Evolutionary conservation across 306 rosid species (phyloP).

Genomic region (Ormosia semicastrata): DNA sequence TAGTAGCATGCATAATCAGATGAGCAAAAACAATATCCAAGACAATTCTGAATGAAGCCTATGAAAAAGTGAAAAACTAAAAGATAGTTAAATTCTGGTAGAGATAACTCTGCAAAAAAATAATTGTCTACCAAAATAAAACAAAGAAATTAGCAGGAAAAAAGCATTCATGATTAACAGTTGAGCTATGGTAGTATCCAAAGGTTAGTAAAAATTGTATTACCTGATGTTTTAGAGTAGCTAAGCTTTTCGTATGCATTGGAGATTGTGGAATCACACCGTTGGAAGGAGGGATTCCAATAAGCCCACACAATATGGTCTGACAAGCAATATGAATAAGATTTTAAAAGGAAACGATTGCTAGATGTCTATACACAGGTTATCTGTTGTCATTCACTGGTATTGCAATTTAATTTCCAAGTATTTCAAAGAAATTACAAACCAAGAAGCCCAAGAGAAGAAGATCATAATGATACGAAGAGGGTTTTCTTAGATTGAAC

Average conservation of each 20-base stretch:
- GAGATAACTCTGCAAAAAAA: not conserved
- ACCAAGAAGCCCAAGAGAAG: slow-evolving; percentile 90
- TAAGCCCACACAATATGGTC: slow-evolving; percentile 87
- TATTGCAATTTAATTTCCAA: slow-evolving; percentile 1
- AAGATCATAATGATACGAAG: slow-evolving; percentile 93
- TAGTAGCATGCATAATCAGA: slow-evolving; percentile 1
- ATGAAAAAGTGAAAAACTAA: not conserved
- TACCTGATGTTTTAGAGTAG: slow-evolving; percentile 96
- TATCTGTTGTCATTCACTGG: slow-evolving; percentile 5
- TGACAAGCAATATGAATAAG: slow-evolving; percentile 35
- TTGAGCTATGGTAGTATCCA: not conserved
- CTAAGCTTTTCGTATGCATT: slow-evolving; percentile 96
- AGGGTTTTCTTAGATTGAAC: slow-evolving; percentile 90
- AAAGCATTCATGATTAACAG: not conserved
- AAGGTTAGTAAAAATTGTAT: slow-evolving; percentile 5
- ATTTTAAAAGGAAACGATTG: slow-evolving; percentile 14
- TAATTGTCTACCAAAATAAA: not conserved
- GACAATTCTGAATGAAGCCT: not conserved
- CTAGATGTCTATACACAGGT: not conserved
- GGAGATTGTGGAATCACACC: slow-evolving; percentile 99
- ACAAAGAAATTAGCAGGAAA: not conserved
- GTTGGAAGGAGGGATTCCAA: slow-evolving; percentile 93
- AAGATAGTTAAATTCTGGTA: not conserved
- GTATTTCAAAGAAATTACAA: slow-evolving; percentile 25
- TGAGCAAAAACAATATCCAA: not conserved